phyloP scores from a whole-genome alignment of 306 rosid species.

The Acacia melanoxylon region DNA sequence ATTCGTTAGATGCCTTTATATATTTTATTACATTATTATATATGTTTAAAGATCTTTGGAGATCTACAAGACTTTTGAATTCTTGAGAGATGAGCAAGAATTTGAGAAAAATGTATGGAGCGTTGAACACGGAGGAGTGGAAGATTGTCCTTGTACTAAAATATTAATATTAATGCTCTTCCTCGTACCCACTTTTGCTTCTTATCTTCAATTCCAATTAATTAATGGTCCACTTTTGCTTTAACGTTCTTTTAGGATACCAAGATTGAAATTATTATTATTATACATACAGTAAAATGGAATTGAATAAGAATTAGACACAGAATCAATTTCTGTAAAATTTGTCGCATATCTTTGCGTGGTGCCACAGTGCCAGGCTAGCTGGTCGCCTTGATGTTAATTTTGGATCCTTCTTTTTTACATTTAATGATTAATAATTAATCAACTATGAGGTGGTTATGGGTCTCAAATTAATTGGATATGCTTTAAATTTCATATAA shows the following conservation, averaged over 20 bases:
- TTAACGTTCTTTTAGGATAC: neutral
- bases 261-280: neutral
- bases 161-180: neutral
- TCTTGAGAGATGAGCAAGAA: neutral
- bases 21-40: neutral
- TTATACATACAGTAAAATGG: neutral
- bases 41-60: neutral
- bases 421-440: too few species aligned
- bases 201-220: neutral
- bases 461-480: too few species aligned
- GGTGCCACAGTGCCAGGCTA: neutral
- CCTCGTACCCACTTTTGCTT: neutral
- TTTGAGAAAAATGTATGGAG: neutral
- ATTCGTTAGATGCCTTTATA: neutral
- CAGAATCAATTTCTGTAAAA: neutral
- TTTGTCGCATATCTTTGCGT: neutral
- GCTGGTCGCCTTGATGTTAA: neutral
- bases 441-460: neutral
- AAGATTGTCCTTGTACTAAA: neutral
- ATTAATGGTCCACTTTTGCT: neutral
- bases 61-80: neutral
- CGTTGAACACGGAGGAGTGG: conserved; percentile 49
- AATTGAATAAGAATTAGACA: neutral
- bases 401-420: neutral
- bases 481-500: too few species aligned